Base-by-base conservation (phyloP, 2,329 filamentous ascomycete species). In the Herpotrichia juniperi region DNA sequence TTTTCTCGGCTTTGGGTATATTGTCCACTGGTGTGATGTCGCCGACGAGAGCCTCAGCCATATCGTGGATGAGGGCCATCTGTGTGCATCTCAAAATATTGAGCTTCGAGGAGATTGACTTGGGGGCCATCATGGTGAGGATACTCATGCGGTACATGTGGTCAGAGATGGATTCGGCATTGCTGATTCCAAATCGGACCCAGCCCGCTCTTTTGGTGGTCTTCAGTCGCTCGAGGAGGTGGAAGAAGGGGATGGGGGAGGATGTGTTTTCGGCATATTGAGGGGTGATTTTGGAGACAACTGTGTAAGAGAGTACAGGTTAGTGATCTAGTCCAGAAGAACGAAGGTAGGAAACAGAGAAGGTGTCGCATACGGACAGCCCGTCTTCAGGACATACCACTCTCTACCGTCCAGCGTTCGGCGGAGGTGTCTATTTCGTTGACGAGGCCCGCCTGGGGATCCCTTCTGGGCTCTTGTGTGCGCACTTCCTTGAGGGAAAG, bases 121-220 rank as follows among this genome's bases (percentile, higher is more conserved):
- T 82, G 1, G 94, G 93, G 2, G 91, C 92, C 59, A 97, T 85
- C 87, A 99, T 90, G 58, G 91, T 92, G 74, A 99, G 91, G 62
- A 99, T 84, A 44, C 93, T 91, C 94, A 99, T 99, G 77, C 94
- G 92, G 78, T 97, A 99, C 94, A 99, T 99, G 82, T 99, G 94
- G 78, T 99, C 94, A 48, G 91, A 84, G 69, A 99, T 97, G 1
- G 91, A 96, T 76, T 99, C 94, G 72, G 91, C 89, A 51, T 76
- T 59, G 50, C 73, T 62, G 60, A 99, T 91, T 32, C 86, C 87
- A 71, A 97, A 97, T 31, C 94, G 86, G 50, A 90, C 85, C 94
- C 94, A 99, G 59, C 94, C 94, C 76, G 97, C 94, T 54, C 94
- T 89, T 75, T 96, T 96, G 56, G 90, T 96, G 7, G 93, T 97